Percentiles rank a stretch among this genome's conserved stretches.
Evolutionary conservation across 2,329 filamentous ascomycete genomes (phyloP).

Genomic region (Phaeomoniella chlamydospora): DNA sequence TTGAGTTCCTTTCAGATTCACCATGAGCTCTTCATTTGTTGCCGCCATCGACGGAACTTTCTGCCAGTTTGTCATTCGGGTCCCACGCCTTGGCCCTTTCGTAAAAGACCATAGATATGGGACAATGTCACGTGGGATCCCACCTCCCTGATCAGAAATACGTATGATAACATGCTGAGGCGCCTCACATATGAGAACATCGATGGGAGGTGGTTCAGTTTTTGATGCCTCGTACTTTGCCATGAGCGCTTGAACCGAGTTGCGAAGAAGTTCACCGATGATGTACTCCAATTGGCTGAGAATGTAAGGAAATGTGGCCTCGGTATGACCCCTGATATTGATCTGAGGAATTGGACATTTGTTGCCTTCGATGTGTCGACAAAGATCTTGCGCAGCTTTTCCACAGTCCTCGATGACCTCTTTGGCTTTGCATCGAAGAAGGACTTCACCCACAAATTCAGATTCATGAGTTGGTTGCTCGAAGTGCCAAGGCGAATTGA

Average conservation of each 20-base stretch:
- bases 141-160: constrained; percentile 88
- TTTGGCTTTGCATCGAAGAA: constrained; percentile 79
- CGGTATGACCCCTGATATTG: constrained; percentile 67
- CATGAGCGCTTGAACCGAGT: constrained; percentile 84
- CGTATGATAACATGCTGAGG: constrained; percentile 91
- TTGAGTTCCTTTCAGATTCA: constrained; percentile 17
- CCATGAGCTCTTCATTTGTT: constrained; percentile 73
- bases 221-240: constrained; percentile 47
- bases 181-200: constrained; percentile 88
- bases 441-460: constrained; percentile 91
- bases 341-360: constrained; percentile 64
- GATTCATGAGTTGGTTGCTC: constrained; percentile 59
- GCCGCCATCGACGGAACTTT: constrained; percentile 84
- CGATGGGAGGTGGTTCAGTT: constrained; percentile 61
- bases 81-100: constrained; percentile 70
- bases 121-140: constrained; percentile 69
- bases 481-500: constrained; percentile 80
- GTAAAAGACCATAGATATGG: constrained; percentile 94
- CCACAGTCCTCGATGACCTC: constrained; percentile 80
- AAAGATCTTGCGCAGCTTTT: constrained; percentile 58
- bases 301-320: constrained; percentile 91
- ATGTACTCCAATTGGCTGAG: constrained; percentile 95
- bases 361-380: constrained; percentile 59
- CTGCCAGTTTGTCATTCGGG: constrained; percentile 68
- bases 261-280: constrained; percentile 83